Evolutionary conservation across 345 rosid species (phyloP), one percentile per base, ranked within the genome.

Genomic region (Melaleuca alternifolia): DNA sequence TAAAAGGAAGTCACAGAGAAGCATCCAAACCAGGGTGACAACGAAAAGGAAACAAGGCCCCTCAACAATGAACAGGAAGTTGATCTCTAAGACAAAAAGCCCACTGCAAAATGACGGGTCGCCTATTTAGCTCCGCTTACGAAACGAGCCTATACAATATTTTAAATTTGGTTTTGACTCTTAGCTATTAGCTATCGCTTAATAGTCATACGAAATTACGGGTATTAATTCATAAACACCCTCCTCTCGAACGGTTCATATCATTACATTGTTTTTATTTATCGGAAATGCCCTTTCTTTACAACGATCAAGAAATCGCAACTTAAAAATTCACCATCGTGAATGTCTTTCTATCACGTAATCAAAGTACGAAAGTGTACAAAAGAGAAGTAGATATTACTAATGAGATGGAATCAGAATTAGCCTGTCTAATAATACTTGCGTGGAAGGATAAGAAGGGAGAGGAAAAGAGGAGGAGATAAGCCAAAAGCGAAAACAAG

Each of bases 181-280:
- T 51, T 14, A 11, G 53, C 16, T 1, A 51, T 51, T 51, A 12
- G 6, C 53, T 51, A 51, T 51, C 16, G 6, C 15, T 51, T 51
- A 13, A 51, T 51, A 51, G 41, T 6, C 16, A 51, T 14, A 4
- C 41, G 41, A 6, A 59, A 59, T 59, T 59, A 26, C 4, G 9
- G 0, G 5, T 59, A n/a, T 33, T 10, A 12, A 59, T 6, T 59
- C 37, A n/a, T 59, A 59, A 13, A n/a, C 71, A 1, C 37, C 0
- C 33, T 33, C 1, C 8, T 59, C 37, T n/a, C 12, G 18, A 6
- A 1, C 15, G 18, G 16, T 59, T 1, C 8, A 59, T n/a, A 59
- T 59, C 5, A 4, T 14, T n/a, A 7, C 37, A 0, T n/a, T 3
- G 0, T n/a, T 3, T 59, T 59, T 13, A 8, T 59, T 13, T 33